A percentile compares a stretch with the other conserved stretches of the same genome.
phyloP scores from a whole-genome alignment of 2,329 filamentous ascomycete species.

The Fusarium xyrophilum region DNA sequence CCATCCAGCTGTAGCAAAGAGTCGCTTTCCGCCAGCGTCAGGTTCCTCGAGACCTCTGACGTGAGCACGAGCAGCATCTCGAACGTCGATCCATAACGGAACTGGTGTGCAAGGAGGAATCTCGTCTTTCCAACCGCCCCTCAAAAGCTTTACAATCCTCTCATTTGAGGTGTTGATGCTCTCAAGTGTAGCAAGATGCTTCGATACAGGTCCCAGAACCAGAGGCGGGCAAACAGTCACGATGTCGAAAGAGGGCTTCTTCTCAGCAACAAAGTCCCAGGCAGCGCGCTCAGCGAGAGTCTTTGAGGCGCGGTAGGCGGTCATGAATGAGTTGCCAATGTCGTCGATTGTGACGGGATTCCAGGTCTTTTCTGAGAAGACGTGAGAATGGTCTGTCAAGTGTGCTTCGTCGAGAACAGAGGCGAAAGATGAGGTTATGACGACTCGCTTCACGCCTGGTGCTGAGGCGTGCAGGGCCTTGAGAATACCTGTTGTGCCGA shows the following conservation, averaged over 20 bases:
- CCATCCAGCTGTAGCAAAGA: slow-evolving; percentile 57
- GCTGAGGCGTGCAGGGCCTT: slow-evolving; percentile 68
- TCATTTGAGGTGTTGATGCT: slow-evolving; percentile 62
- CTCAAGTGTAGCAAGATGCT: slow-evolving; percentile 54
- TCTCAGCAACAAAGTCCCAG: slow-evolving; percentile 58
- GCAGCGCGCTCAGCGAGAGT: slow-evolving; percentile 60
- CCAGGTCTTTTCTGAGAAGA: slow-evolving; percentile 59
- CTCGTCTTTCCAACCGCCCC: slow-evolving; percentile 55
- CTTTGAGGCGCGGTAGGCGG: slow-evolving; percentile 63
- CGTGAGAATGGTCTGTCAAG: slow-evolving; percentile 48
- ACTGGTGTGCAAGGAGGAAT: slow-evolving; percentile 53
- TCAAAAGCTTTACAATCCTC: slow-evolving; percentile 58
- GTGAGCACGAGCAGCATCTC: slow-evolving; percentile 62
- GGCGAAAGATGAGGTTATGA: slow-evolving; percentile 65
- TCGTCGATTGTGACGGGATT: slow-evolving; percentile 60
- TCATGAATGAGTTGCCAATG: slow-evolving; percentile 48
- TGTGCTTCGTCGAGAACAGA: slow-evolving; percentile 54
- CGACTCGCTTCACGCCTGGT: slow-evolving; percentile 72
- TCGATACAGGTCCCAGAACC: slow-evolving; percentile 61
- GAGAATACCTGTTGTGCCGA: slow-evolving; percentile 72
- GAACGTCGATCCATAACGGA: slow-evolving; percentile 62
- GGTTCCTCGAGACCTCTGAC: slow-evolving; percentile 58
- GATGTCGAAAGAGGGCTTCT: slow-evolving; percentile 57
- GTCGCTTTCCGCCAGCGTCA: slow-evolving; percentile 57
- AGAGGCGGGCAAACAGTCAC: slow-evolving; percentile 63